Conservation (phyloP, 1,284 basidiomycete genomes). For the Laetiporus sulphureus region DNA sequence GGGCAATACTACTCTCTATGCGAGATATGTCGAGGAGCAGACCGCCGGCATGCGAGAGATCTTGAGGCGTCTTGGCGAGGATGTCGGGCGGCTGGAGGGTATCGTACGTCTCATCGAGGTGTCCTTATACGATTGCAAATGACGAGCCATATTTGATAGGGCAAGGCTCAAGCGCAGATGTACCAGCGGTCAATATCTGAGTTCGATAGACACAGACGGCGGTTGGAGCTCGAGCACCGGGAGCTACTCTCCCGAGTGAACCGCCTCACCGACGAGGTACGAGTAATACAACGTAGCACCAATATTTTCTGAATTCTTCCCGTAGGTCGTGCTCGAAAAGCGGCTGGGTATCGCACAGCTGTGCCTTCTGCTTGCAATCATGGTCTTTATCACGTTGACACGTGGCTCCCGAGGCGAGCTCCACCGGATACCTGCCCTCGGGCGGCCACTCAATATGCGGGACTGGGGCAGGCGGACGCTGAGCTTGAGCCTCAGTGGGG, state of each 20-base stretch:
- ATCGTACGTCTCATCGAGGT: slow-evolving; percentile 45
- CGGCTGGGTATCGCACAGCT: slow-evolving; percentile 80
- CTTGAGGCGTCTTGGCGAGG: slow-evolving; percentile 73
- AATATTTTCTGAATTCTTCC: background rate
- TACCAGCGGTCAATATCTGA: slow-evolving; percentile 62
- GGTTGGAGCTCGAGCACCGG: slow-evolving; percentile 63
- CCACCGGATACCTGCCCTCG: slow-evolving; percentile 12
- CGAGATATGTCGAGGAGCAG: slow-evolving; percentile 90
- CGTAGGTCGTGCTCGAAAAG: slow-evolving; percentile 75
- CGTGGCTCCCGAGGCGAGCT: slow-evolving; percentile 60
- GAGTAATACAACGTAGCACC: too few relatives aligned
- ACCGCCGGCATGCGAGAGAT: slow-evolving; percentile 72
- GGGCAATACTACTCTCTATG: slow-evolving; percentile 81
- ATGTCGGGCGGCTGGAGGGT: slow-evolving; percentile 72
- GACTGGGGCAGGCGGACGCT: slow-evolving; percentile 51
- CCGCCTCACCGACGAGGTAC: slow-evolving; percentile 69
- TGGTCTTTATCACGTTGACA: slow-evolving; percentile 81
- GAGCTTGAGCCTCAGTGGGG: slow-evolving; percentile 49
- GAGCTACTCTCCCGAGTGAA: slow-evolving; percentile 64
- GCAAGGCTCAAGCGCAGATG: slow-evolving; percentile 58
- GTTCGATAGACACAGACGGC: slow-evolving; percentile 62
- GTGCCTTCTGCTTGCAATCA: slow-evolving; percentile 67
- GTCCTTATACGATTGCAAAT: background rate
- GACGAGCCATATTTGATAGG: slow-evolving; percentile 30
- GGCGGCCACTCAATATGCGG: slow-evolving; percentile 29